Conservation (phyloP, 1,139 yeast genomes). For the Candida tropicalis region DNA sequence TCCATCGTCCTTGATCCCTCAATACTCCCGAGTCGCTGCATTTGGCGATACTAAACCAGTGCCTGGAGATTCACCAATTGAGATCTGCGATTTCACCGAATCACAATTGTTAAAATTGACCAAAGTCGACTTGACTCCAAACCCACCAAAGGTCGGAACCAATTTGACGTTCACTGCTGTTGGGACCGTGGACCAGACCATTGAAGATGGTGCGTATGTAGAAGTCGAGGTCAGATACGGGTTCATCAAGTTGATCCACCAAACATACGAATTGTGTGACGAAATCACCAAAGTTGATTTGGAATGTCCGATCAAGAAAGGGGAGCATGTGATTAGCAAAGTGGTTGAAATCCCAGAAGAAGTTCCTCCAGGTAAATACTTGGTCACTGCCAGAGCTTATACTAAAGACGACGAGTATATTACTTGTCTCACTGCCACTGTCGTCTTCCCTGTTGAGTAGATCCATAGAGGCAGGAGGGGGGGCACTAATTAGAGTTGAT, state of each 20-base stretch:
- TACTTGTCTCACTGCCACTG: conserved; percentile 82
- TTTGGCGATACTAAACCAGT: conserved; percentile 58
- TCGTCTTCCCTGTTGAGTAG: conserved; percentile 50
- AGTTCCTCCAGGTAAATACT: conserved; percentile 93
- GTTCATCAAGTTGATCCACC: conserved; percentile 80
- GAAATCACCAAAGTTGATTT: conserved; percentile 79
- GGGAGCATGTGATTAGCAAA: conserved; percentile 66
- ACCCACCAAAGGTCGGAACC: conserved; percentile 84
- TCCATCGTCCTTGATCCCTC: conserved; percentile 1
- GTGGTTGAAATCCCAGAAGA: conserved; percentile 84
- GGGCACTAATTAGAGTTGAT: too few relatives aligned
- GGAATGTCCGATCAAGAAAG: conserved; percentile 77
- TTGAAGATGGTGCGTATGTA: conserved; percentile 86
- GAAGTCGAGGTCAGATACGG: conserved; percentile 94
- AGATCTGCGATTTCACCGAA: conserved; percentile 67
- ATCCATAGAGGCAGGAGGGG: too few relatives aligned
- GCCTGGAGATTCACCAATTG: conserved; percentile 88
- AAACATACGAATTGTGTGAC: conserved; percentile 89
- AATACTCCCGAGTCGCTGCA: conserved; percentile 1
- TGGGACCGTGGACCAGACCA: conserved; percentile 58
- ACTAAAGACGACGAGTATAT: conserved; percentile 78
- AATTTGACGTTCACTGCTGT: conserved; percentile 77
- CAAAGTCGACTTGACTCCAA: conserved; percentile 67
- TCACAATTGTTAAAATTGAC: conserved; percentile 66
- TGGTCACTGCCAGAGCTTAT: conserved; percentile 85